These are phyloP conservation scores for Alternaria novae-zelandiae DNA, from an alignment of 2,329 filamentous ascomycete species.

Conservation along the genomic window DNA sequence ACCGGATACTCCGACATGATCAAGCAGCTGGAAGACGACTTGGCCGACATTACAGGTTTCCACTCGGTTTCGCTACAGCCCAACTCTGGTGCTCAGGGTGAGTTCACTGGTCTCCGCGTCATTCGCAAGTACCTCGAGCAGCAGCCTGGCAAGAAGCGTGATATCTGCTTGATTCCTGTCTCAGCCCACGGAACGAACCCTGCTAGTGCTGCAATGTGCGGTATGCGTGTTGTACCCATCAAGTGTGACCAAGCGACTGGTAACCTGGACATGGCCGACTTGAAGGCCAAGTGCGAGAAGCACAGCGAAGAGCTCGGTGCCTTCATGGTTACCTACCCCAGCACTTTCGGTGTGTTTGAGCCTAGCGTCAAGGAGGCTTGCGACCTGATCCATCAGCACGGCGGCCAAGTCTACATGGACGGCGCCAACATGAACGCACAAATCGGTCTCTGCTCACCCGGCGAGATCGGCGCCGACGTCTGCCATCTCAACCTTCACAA, in stretches of 20 bases:
- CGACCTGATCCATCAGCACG: slow-evolving; percentile 82
- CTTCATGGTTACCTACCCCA: slow-evolving; percentile 97
- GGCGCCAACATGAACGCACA: slow-evolving; percentile 99
- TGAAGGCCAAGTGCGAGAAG: slow-evolving; percentile 87
- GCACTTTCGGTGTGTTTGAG: slow-evolving; percentile 94
- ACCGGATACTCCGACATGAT: slow-evolving; percentile 75
- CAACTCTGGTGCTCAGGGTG: slow-evolving; percentile 94
- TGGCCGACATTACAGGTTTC: slow-evolving; percentile 87
- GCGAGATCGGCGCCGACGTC: slow-evolving; percentile 93
- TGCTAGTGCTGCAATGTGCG: slow-evolving; percentile 92
- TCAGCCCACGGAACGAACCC: slow-evolving; percentile 97
- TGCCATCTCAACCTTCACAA: slow-evolving; percentile 98
- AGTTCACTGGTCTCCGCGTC: slow-evolving; percentile 87
- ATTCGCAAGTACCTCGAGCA: slow-evolving; percentile 85
- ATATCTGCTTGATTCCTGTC: slow-evolving; percentile 92
- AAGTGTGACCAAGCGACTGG: slow-evolving; percentile 89
- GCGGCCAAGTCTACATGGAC: slow-evolving; percentile 98
- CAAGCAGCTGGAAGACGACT: slow-evolving; percentile 73
- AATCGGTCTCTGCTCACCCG: slow-evolving; percentile 92
- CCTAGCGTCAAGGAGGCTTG: slow-evolving; percentile 86
- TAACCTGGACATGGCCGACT: slow-evolving; percentile 85
- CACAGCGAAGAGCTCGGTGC: slow-evolving; percentile 84
- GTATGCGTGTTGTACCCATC: slow-evolving; percentile 90
- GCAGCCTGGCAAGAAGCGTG: slow-evolving; percentile 71
- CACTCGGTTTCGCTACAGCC: slow-evolving; percentile 88